A percentile compares a stretch with the other conserved stretches of the same genome.
Evolutionary conservation across 495 filamentous ascomycete species (phyloP).

Genomic region (Daldinia loculata): DNA sequence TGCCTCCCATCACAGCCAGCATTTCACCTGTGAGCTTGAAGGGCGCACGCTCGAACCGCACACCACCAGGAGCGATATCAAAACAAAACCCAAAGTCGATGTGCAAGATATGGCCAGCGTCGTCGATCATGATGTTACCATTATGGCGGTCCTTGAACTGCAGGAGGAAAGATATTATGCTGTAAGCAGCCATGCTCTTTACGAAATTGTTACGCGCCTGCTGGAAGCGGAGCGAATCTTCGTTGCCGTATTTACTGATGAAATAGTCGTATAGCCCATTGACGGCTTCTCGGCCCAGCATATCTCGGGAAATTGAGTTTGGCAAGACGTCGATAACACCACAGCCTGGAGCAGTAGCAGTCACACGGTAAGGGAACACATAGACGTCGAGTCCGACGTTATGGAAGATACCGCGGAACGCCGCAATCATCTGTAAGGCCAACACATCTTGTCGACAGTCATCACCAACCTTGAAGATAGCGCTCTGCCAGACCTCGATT

Average conservation of each 20-base stretch:
- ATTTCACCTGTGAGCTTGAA: conserved; percentile 99
- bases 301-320: conserved; percentile 97
- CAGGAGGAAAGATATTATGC: conserved; percentile 93
- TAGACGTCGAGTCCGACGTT: conserved; percentile 93
- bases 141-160: conserved; percentile 99
- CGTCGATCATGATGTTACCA: conserved; percentile 99
- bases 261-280: conserved; percentile 99
- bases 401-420: conserved; percentile 96
- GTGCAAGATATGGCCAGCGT: conserved; percentile 95
- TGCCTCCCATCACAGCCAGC: conserved; percentile 97
- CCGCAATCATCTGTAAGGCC: conserved; percentile 96
- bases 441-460: conserved; percentile 98
- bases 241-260: conserved; percentile 93
- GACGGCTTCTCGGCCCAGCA: conserved; percentile 96
- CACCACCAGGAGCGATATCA: conserved; percentile 95
- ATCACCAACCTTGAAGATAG: conserved; percentile 99
- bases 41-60: conserved; percentile 95
- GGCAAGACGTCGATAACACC: conserved; percentile 98
- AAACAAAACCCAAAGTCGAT: conserved; percentile 99
- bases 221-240: conserved; percentile 93
- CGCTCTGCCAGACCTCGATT: conserved; percentile 96
- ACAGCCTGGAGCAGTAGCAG: conserved; percentile 97
- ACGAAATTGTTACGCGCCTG: conserved; percentile 97
- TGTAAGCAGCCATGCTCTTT: conserved; percentile 99
- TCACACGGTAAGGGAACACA: conserved; percentile 97